Evolutionary conservation across 2,329 filamentous ascomycete species (phyloP), one percentile per base, ranked within the genome.

Genomic region (Trichoderma atrobrunneum): DNA sequence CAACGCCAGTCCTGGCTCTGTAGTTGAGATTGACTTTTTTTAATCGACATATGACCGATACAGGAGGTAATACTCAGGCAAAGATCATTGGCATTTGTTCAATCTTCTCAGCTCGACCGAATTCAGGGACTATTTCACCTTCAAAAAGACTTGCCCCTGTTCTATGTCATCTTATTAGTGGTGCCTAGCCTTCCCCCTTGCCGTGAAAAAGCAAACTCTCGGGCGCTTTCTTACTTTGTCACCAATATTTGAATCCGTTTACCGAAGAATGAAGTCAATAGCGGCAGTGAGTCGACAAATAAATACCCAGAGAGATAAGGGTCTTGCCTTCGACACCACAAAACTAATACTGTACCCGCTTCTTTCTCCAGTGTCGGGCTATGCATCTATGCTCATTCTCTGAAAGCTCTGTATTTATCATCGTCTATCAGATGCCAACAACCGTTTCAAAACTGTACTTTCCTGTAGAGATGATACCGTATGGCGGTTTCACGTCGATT

Each of bases 401-500:
- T 32, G 57, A n/a, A 21, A 60, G 56, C 28, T 30, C 16, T 1
- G 21, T 32, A n/a, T 16, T 32, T 16, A 11, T 12, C 34, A 7
- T 24, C 16, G 5, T 43, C 18, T 24, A n/a, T 7, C 54, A 43
- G 12, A 26, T 30, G 4, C n/a, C 7, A 11, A 30, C 6, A 30
- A 7, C 11, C 18, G 57, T 28, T 26, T 68, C 10, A 32, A 32
- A 60, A 8, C 3, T 57, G 26, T 12, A 11, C 12, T 12, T n/a
- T 48, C 7, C 32, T 66, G 12, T 34, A 68, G 10, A 60, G 12
- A 32, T 48, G n/a, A 32, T 60, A 7, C 36, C 60, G 36, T 48
- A 60, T 59, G 14, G 26, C 26, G 65, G 65, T 68, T 68, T 68
- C 65, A 68, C 56, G 26, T 60, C 36, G 54, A 60, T 30, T 6